Evolutionary conservation across 1,284 basidiomycete species (phyloP), one percentile per base, ranked within the genome.

Genomic region (Schizophyllum amplum): DNA sequence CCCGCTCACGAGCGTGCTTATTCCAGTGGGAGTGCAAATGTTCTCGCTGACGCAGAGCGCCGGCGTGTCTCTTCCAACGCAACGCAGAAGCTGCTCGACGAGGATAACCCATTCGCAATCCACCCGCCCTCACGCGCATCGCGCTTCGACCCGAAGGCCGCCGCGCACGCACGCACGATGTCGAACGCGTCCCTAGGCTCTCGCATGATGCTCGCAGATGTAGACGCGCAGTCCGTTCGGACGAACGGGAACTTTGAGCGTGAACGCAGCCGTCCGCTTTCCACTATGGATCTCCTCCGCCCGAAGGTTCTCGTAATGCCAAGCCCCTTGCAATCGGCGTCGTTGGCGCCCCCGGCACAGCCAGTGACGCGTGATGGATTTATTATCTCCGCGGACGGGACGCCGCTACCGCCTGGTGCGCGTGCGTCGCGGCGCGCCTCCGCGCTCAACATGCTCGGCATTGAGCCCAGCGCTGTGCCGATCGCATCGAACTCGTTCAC

Each of bases 281-380:
- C 88, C 5, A 86, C 85, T n/a, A 79, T 86, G 57, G 90, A 92
- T 23, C 72, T 92, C 53, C 76, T 92, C 67, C 78, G 89, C 25
- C 89, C 89, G 1, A 92, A 92, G 68, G 77, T 92, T 24, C 82
- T 92, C 51, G 84, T 92, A 57, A 92, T 92, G 89, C 89, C 89
- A 13, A 90, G 87, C 63, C 89, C 90, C 3, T 71, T 92, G 54
- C 90, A 91, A 66, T 71, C 74, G 11, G 64, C 67, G n/a, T 61
- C 71, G n/a, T 51, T 70, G 51, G 61, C 68, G 33, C 61, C 70
- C 55, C 62, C 70, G 5, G 66, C 69, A 1, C 63, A 72, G 6
- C 64, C 66, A 5, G 70, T 68, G 48, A 66, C 77, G 22, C 72
- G 74, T 49, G 81, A 80, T 53, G 86, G 84, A 15, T 89, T 91